Conservation (phyloP, 1,284 basidiomycete genomes). For the Chiua sp. region DNA sequence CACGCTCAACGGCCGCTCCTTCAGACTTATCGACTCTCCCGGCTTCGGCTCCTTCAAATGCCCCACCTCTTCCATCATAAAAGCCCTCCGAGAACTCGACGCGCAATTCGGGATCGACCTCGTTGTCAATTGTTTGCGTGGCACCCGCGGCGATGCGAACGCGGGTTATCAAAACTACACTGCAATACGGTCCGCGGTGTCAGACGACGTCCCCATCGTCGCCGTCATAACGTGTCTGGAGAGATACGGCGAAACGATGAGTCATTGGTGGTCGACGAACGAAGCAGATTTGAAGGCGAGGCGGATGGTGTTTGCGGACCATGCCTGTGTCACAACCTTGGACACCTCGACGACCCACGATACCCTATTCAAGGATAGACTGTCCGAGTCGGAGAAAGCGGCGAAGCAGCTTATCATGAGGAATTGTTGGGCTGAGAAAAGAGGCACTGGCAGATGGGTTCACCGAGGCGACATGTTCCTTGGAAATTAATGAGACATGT, state of each 20-base stretch:
- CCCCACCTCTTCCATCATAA: conserved; percentile 28
- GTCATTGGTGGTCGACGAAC: conserved; percentile 37
- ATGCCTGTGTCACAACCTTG: conserved; percentile 37
- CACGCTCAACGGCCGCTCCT: conserved; percentile 31
- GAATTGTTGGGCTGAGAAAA: conserved; percentile 36
- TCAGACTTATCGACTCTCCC: conserved; percentile 37
- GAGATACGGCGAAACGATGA: conserved; percentile 34
- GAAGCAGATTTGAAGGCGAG: conserved; percentile 31
- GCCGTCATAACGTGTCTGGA: conserved; percentile 35
- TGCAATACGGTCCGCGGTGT: conserved; percentile 35
- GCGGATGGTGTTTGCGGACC: conserved; percentile 32
- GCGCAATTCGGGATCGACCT: conserved; percentile 32
- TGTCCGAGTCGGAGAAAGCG: conserved; percentile 25
- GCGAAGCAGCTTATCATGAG: conserved; percentile 31
- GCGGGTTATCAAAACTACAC: conserved; percentile 35
- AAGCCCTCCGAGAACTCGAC: conserved; percentile 35
- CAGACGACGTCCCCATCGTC: conserved; percentile 38
- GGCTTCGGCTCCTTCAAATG: conserved; percentile 37
- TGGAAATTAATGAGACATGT: conserved; percentile 33
- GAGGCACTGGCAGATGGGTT: conserved; percentile 25
- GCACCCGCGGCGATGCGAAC: conserved; percentile 35
- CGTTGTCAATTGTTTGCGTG: conserved; percentile 33
- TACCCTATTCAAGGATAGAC: conserved; percentile 26
- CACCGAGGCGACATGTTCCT: conserved; percentile 32
- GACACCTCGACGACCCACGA: conserved; percentile 23